Evolutionary conservation across 2,329 filamentous ascomycete genomes (phyloP), one percentile per base, ranked within the genome.

Genomic region (Lizonia empirigonia): DNA sequence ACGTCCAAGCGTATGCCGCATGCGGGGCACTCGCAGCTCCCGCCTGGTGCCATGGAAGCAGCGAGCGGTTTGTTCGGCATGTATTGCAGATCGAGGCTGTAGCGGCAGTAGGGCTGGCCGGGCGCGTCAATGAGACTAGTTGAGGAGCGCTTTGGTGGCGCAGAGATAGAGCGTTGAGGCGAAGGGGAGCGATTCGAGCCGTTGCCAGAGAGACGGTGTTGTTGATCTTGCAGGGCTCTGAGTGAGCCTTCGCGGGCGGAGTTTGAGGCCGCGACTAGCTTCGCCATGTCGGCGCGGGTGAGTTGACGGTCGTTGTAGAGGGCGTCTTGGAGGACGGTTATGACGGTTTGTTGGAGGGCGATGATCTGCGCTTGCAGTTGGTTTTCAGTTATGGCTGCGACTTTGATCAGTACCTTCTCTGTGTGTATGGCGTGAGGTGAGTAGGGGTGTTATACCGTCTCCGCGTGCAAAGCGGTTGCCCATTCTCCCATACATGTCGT

Each of bases 251-350:
- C 72, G n/a, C 74, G 71, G 3, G 75, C 75, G 9, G 69, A 59
- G 39, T 76, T 68, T 10, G 76, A 75, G 27, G 75, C 75, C 2
- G 67, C 66, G 23, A 76, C 65, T 7, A 77, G 65, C 39, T 72
- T 74, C 7, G 69, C 63, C 58, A 74, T 70, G 55, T 77, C 74
- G 44, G 67, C 61, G 41, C 69, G 71, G 10, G 69, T 69, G 13
- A 76, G 65, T 23, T 68, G 65, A 13, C 74, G 73, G 32, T 73
- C 73, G 53, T 70, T 74, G 50, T 69, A 66, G 19, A 76, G 62
- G n/a, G 75, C 75, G 39, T 76, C 74, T 63, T 77, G 74, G 13
- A 77, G 68, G 37, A 77, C 70, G 26, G 64, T 64, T 53, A 77
- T 77, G 47, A 77, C 75, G 9, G 74, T 75, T 33, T 76, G 73